These are phyloP conservation scores for Cercospora sp. DNA, from an alignment of 2,329 filamentous ascomycete species.

Conservation along the genomic window DNA sequence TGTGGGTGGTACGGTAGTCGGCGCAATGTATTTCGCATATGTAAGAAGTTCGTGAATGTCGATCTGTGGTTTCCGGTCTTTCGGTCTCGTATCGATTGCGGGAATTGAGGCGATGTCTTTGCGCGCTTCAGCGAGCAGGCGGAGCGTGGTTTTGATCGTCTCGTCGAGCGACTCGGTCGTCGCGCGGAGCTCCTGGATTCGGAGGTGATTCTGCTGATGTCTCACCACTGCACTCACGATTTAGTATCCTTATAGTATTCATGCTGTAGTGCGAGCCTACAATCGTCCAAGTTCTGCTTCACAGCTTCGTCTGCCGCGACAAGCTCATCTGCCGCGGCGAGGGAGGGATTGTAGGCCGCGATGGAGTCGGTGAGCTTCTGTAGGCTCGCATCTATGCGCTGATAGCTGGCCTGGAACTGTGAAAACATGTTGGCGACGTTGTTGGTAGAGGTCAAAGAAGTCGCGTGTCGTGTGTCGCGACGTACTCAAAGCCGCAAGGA, in stretches of 20 bases:
- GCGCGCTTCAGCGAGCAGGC: constrained; percentile 69
- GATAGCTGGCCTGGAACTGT: constrained; percentile 46
- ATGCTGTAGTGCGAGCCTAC: constrained; percentile 44
- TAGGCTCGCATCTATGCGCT: constrained; percentile 54
- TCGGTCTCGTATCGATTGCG: constrained; percentile 46
- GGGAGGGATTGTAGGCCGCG: constrained; percentile 75
- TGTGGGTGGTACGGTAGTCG: constrained; percentile 72
- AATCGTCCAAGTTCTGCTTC: constrained; percentile 62
- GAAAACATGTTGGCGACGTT: constrained; percentile 41
- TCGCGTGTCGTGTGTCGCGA: constrained; percentile 12
- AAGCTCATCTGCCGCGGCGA: constrained; percentile 66
- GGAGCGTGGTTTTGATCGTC: constrained; percentile 70
- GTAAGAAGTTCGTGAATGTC: constrained; percentile 71
- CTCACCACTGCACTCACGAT: constrained; percentile 54
- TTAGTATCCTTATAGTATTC: background rate
- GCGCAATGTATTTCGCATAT: constrained; percentile 77
- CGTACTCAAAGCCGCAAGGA: background rate
- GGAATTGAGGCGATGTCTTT: constrained; percentile 68
- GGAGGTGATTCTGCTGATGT: constrained; percentile 73
- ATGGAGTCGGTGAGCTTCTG: constrained; percentile 74
- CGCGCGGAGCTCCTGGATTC: constrained; percentile 67
- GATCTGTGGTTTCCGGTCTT: constrained; percentile 50
- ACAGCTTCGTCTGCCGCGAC: constrained; percentile 69
- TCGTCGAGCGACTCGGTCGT: constrained; percentile 65
- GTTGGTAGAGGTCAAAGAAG: background rate